These are phyloP conservation scores for Phytopythium aichiense DNA, from an alignment of 352 stramenopile genomes.

Conservation along the genomic window DNA sequence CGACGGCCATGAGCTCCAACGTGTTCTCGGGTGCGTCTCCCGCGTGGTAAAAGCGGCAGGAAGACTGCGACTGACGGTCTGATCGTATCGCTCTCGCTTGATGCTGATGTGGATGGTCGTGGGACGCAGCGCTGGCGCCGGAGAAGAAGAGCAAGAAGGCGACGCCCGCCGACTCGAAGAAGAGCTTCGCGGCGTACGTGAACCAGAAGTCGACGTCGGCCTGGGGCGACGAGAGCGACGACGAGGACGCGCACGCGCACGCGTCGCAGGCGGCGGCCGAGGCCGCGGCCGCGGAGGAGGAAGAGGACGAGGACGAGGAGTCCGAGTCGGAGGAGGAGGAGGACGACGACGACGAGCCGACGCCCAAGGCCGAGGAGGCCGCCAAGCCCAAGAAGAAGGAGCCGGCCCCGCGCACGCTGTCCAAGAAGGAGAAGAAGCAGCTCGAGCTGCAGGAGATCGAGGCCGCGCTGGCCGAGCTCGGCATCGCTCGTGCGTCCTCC, in stretches of 20 bases:
- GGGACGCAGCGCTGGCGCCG: constrained; percentile 33
- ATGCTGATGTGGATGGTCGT: constrained; percentile 1
- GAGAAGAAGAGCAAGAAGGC: constrained; percentile 74
- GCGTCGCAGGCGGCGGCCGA: constrained; percentile 14
- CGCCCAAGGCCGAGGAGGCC: constrained; percentile 14
- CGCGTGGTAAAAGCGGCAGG: not conserved
- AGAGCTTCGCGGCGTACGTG: constrained; percentile 69
- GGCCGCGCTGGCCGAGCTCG: constrained; percentile 55
- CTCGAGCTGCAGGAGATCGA: constrained; percentile 75
- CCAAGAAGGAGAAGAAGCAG: constrained; percentile 83
- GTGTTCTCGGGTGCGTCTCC: constrained; percentile 21
- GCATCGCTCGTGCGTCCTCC: constrained; percentile 36
- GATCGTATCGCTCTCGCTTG: too few species aligned
- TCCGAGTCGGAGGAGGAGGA: constrained; percentile 23
- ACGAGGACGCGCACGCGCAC: constrained; percentile 62
- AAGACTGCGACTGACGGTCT: too few species aligned
- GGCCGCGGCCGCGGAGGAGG: constrained; percentile 22
- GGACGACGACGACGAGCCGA: constrained; percentile 37
- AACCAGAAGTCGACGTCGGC: constrained; percentile 61
- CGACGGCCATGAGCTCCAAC: constrained; percentile 26
- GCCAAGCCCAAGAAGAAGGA: constrained; percentile 29
- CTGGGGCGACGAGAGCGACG: constrained; percentile 67
- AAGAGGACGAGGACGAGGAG: constrained; percentile 39
- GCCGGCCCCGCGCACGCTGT: constrained; percentile 36
- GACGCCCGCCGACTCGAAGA: constrained; percentile 33